phyloP scores from a whole-genome alignment of 1,284 basidiomycete species.

The Apiotrichum sp. region DNA sequence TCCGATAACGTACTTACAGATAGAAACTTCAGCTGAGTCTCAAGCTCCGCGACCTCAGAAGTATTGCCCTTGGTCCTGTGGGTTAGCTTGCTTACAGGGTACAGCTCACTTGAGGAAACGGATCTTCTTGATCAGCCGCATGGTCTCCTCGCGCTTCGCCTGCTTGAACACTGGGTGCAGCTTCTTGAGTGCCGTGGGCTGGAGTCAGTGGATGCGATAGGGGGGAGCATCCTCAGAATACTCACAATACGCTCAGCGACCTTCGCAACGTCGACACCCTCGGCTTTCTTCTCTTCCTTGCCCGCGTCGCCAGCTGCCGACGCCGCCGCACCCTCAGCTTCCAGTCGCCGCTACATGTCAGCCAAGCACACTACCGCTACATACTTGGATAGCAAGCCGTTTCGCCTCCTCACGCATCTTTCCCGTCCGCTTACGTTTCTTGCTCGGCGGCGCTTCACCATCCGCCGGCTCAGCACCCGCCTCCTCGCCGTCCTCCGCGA shows the following conservation, averaged over 20 bases:
- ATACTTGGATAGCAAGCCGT: conserved; percentile 30
- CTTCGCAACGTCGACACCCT: conserved; percentile 24
- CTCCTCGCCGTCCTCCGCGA: conserved; percentile 8
- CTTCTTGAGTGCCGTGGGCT: conserved; percentile 44
- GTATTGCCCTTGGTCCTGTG: conserved; percentile 44
- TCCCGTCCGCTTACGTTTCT: conserved; percentile 45
- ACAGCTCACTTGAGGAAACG: conserved; percentile 58
- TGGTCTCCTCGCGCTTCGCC: conserved; percentile 72
- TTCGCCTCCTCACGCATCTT: conserved; percentile 43
- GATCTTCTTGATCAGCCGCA: conserved; percentile 74
- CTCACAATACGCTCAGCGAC: conserved; percentile 35
- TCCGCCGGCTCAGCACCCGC: neutral
- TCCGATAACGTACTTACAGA: conserved; percentile 52
- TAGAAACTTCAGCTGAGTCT: conserved; percentile 60
- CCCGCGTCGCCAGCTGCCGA: neutral
- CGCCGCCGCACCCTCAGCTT: neutral
- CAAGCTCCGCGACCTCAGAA: conserved; percentile 53
- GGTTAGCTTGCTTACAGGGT: neutral
- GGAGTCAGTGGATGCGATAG: neutral
- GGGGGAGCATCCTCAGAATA: neutral
- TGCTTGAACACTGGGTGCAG: conserved; percentile 57
- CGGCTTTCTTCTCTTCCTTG: neutral
- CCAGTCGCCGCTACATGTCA: neutral
- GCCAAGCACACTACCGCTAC: neutral
- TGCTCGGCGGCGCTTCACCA: conserved; percentile 6